phyloP scores from a whole-genome alignment of 139 green algal species.

The Spirogloea muscicola region DNA sequence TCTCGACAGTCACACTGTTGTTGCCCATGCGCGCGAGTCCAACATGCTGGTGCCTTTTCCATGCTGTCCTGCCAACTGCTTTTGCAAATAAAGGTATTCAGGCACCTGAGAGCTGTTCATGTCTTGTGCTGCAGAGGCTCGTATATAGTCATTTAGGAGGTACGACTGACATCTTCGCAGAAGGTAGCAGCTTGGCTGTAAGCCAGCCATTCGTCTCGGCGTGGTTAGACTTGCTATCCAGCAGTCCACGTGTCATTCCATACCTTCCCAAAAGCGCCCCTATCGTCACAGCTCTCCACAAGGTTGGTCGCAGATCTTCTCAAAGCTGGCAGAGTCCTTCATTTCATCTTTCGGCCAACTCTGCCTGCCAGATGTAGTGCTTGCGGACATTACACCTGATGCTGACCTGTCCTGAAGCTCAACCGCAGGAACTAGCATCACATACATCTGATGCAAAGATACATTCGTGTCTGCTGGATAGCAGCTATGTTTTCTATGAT shows the following conservation, averaged over 20 bases:
- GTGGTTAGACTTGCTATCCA: conserved; percentile 32
- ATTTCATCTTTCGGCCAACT: background rate
- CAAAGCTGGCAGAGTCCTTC: background rate
- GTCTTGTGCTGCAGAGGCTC: conserved; percentile 43
- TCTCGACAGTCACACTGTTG: no score
- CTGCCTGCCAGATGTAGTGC: background rate
- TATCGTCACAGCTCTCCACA: conserved; percentile 25
- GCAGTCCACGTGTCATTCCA: conserved; percentile 16
- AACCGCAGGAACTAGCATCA: conserved; percentile 12
- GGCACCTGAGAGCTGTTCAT: no score
- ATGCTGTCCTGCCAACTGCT: no score
- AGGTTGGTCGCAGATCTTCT: no score
- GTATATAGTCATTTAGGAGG: conserved; percentile 18
- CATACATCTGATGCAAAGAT: conserved; percentile 4
- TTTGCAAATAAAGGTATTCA: no score
- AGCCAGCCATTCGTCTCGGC: conserved; percentile 21
- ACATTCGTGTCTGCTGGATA: conserved; percentile 5
- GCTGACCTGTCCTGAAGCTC: background rate
- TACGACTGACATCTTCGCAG: conserved; percentile 27
- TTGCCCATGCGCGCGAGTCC: no score
- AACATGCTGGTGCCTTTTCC: no score
- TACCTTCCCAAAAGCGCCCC: conserved; percentile 29
- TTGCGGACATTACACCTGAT: background rate
- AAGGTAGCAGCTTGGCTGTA: conserved; percentile 14
- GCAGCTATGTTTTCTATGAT: conserved; percentile 22